Base-by-base conservation (phyloP, 257 asterid genomes). In the Handroanthus guayacan region DNA sequence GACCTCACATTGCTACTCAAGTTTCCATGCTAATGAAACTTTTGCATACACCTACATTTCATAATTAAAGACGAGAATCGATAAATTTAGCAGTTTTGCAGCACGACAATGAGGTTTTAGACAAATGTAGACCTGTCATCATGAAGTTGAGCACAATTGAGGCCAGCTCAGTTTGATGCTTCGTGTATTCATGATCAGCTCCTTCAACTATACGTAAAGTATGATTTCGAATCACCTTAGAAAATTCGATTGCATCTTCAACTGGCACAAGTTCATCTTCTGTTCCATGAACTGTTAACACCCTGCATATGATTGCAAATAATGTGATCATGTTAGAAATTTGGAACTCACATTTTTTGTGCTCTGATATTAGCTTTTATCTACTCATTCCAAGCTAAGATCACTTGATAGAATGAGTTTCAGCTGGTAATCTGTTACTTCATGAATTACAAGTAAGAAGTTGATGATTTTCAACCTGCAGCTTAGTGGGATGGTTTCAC, bases 131-230 rank as follows among this genome's bases (percentile, higher is more conserved):
- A 65, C 69, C 63, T 8, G 71, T 62, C 78, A 37, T 81, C 56
- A 94, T 91, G 73, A 90, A 94, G 66, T 68, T 74, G 38, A 92
- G 70, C 79, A 92, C 95, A 37, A 86, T 39, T 2, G 89, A 83
- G 62, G 81, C 82, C 80, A 95, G 75, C 78, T 85, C 87, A 37
- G 78, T 69, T 81, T 86, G 94, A 80, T 80, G 83, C 66, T 72
- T 74, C 25, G 99, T 89, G 84, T 76, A 92, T 65, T 92, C 93
- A 64, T 95, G 98, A 87, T 95, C 96, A 34, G 99, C 97, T 36
- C 96, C 96, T 86, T 86, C 82, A 39, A 89, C 85, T 77, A 95
- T 83, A 72, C 85, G 78, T 10, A 94, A 66, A 6, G 74, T 75
- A 67, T 89, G 97, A 79, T 88, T 89, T 1, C 77, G 75, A 64